Evolutionary conservation across 768 basidiomycete species (phyloP), one percentile per base, ranked within the genome.

Genomic region (Trametes coccinea): DNA sequence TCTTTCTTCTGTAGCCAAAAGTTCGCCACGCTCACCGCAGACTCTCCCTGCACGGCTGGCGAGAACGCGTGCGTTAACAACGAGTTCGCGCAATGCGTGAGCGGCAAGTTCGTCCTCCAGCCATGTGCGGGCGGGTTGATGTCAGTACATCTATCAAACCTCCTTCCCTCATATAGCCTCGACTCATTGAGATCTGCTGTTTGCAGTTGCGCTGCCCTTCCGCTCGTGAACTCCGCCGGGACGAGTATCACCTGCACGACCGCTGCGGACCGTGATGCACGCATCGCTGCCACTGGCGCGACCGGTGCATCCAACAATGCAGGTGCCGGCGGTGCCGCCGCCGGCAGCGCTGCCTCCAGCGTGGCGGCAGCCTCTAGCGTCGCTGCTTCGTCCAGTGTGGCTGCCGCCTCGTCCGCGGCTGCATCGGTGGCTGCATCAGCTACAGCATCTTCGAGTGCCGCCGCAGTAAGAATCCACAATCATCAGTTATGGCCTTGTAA

Each of bases 41-140:
- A 59, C 61, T 82, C 85, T 33, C 6, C 78, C 8, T 88, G 87
- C 74, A 77, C 72, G 43, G 67, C 59, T 6, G 72, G 78, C 14
- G 72, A 80, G 50, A 67, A 78, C 41, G 83, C 84, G 7, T 88
- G 86, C 65, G 70, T 85, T 9, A 70, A 75, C 62, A 68, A 71
- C 40, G 62, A 77, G 37, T 82, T 87, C 59, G 85, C 85, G 0
- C 84, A 83, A 61, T 88, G 87, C 67, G 82, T 82, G 14, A 72
- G 70, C 33, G 83, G 82, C 55, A 65, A 69, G 53, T 79, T 76
- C 53, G 70, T 74, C 49, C 53, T 69, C 33, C 66, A 59, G 22
- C 43, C 63, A 4, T 76, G 76, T 62, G 67, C 50, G 2, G 46
- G 62, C 13, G 69, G 66, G 10, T 50, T 65, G 13, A 37, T 66